Base-by-base conservation (phyloP, 768 basidiomycete genomes). In the Imleria badia region DNA sequence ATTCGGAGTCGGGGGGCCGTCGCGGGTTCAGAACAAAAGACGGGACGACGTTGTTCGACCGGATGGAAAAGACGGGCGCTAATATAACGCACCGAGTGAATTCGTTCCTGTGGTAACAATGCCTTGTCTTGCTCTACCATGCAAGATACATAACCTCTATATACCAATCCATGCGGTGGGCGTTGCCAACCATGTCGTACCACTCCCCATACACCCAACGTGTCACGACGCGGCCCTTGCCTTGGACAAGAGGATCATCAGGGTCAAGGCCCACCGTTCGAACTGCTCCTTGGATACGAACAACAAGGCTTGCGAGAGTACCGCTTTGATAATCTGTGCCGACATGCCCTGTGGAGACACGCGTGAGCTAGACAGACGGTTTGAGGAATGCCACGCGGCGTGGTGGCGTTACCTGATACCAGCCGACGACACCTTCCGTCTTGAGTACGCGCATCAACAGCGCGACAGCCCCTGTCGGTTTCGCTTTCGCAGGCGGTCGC, bases 201-300 rank as follows among this genome's bases (percentile, higher is more conserved):
- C 33, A n/a, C 3, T 3, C 9, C 35, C 10, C 15, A 33, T 29
- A 15, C 26, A 10, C 20, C 23, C 11, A 2, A 15, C 20, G 26
- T 20, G 17, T 59, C 47, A 70, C 19, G 59, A 46, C 2, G 45
- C n/a, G 10, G 52, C 26, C 22, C 55, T 50, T 31, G 69, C 49
- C 58, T 61, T 77, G 30, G 81, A 71, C 34, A 73, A 73, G 39
- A 87, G 55, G 22, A 84, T 69, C 78, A 91, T 84, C 55, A 94
- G 80, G 13, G 79, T 72, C 51, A 93, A 75, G 1, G 92, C 86
- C 82, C 89, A 96, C 5, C 82, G 83, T 69, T 99, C 97, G 64
- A 99, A 95, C 66, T 94, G 91, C 65, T 98, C 96, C 73, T 99
- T 99, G 59, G 94, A 91, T 76, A 96, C 89, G 78, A 99, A 99